These are phyloP conservation scores for Metarhizium robertsii DNA, from an alignment of 2,329 filamentous ascomycete species.

Conservation along the genomic window DNA sequence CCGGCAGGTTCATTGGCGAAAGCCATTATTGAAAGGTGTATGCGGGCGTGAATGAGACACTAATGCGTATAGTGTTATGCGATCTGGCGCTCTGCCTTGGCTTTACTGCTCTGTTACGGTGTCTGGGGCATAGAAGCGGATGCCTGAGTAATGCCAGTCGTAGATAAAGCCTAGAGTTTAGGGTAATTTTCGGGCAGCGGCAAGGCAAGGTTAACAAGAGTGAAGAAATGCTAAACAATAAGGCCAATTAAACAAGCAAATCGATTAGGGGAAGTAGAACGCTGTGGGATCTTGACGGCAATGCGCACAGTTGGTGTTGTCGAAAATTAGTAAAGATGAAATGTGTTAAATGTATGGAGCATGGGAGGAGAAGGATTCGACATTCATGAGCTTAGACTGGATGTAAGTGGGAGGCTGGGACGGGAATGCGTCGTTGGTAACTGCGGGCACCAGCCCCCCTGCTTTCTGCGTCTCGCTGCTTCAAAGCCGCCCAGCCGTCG, in stretches of 20 bases:
- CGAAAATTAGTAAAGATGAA: slow-evolving; percentile 1
- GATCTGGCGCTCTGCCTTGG: background rate
- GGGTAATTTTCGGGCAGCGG: background rate
- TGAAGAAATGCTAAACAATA: slow-evolving; percentile 2
- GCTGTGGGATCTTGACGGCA: background rate
- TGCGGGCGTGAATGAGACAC: slow-evolving; percentile 3
- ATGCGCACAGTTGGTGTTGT: background rate
- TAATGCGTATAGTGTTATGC: slow-evolving; percentile 1
- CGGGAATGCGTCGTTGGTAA: slow-evolving; percentile 6
- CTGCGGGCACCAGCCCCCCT: slow-evolving; percentile 12
- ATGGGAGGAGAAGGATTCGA: slow-evolving; percentile 11
- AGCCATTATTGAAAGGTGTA: slow-evolving; percentile 16
- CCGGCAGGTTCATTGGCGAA: slow-evolving; percentile 8
- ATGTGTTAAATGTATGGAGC: slow-evolving; percentile 6
- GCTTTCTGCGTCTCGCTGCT: background rate
- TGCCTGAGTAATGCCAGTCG: slow-evolving; percentile 6
- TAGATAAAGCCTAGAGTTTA: background rate
- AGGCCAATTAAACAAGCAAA: background rate
- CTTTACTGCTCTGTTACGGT: background rate
- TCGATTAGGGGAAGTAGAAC: slow-evolving; percentile 1
- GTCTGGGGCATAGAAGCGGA: slow-evolving; percentile 10
- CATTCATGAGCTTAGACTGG: slow-evolving; percentile 11
- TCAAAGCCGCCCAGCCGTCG: background rate
- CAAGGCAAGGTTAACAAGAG: background rate
- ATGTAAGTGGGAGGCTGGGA: slow-evolving; percentile 13